Evolutionary conservation across 257 asterid species (phyloP).

Genomic region (Solanum boliviense): DNA sequence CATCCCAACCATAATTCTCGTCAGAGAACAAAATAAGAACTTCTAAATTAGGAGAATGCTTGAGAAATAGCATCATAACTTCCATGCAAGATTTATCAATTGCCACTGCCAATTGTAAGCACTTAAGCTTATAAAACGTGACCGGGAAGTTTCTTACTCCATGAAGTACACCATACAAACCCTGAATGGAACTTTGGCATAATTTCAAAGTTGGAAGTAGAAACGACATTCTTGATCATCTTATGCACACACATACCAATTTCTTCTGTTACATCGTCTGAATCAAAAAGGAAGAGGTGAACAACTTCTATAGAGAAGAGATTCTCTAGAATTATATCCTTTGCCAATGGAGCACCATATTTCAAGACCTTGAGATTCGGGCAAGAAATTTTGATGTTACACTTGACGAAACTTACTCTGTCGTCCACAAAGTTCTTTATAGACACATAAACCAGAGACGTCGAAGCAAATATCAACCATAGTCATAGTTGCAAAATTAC

Average conservation of each 20-base stretch:
- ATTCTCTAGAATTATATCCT: neutral
- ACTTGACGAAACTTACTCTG: neutral
- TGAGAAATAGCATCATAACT: neutral
- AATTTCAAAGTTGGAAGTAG: neutral
- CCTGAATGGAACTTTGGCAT: neutral
- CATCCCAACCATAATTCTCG: neutral
- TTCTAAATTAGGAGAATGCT: neutral
- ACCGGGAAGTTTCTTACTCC: neutral
- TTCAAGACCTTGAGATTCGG: neutral
- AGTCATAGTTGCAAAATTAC: neutral
- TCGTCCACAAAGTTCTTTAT: neutral
- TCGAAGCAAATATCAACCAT: constrained; percentile 7
- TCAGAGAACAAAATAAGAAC: neutral
- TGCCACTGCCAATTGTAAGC: neutral
- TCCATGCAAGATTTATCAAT: neutral
- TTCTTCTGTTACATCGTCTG: neutral
- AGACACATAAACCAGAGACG: neutral
- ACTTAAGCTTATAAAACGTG: neutral
- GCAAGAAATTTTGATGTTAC: constrained; percentile 2
- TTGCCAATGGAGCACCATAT: constrained; percentile 5
- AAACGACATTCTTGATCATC: neutral
- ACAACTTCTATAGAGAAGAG: neutral
- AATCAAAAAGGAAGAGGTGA: neutral
- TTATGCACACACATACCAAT: neutral
- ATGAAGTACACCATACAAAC: neutral